Conservation (phyloP, 2,329 filamentous ascomycete genomes). For the Fusarium tricinctum region DNA sequence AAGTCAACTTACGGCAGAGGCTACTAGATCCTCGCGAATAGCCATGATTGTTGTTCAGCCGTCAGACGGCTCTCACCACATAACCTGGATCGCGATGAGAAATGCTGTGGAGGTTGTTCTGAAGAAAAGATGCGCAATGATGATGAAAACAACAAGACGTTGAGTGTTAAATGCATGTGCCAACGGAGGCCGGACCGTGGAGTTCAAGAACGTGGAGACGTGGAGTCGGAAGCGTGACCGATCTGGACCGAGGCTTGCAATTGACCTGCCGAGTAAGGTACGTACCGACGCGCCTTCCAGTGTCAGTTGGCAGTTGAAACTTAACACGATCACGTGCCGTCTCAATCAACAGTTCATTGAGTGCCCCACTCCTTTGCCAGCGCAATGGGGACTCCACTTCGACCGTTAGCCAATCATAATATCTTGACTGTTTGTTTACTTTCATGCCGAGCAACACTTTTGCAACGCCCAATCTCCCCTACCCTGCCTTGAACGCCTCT, state of each 20-base stretch:
- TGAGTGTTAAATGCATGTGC: conserved; percentile 50
- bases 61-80: conserved; percentile 44
- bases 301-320: neutral
- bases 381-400: conserved; percentile 32
- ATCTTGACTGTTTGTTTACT: conserved; percentile 58
- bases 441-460: conserved; percentile 57
- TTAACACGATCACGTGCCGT: conserved; percentile 32
- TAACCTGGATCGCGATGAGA: conserved; percentile 36
- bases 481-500: conserved; percentile 34
- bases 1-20: conserved; percentile 75
- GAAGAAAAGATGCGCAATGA: conserved; percentile 25
- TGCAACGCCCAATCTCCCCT: conserved; percentile 36
- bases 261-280: conserved; percentile 19
- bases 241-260: conserved; percentile 53
- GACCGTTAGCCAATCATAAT: conserved; percentile 49
- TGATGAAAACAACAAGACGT: conserved; percentile 25
- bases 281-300: neutral
- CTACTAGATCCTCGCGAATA: conserved; percentile 93
- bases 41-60: conserved; percentile 67
- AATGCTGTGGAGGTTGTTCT: conserved; percentile 12
- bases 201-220: conserved; percentile 39
- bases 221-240: conserved; percentile 50
- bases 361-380: conserved; percentile 20
- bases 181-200: conserved; percentile 41
- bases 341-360: neutral